A percentile compares a stretch with the other conserved stretches of the same genome.
phyloP scores from a whole-genome alignment of 1,284 basidiomycete genomes.

The Irpex sp. region DNA sequence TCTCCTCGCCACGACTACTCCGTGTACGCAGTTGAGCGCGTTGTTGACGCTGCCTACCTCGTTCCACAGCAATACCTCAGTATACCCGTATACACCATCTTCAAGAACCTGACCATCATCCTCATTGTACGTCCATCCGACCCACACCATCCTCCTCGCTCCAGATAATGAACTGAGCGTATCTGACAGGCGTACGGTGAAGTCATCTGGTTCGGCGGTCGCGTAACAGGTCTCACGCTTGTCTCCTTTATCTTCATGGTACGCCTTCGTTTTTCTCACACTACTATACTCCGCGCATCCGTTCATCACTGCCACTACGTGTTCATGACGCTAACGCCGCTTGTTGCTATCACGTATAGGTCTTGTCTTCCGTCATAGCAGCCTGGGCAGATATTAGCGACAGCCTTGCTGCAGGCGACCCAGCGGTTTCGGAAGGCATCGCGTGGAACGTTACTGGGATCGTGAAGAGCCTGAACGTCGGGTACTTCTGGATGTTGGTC shows the following conservation, averaged over 20 bases:
- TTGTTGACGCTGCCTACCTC: constrained; percentile 1
- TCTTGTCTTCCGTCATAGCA: constrained; percentile 93
- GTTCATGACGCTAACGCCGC: neutral
- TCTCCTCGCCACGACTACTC: neutral
- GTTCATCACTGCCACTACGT: neutral
- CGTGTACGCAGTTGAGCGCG: neutral
- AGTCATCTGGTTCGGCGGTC: constrained; percentile 93
- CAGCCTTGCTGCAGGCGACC: constrained; percentile 39
- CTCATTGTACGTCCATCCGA: constrained; percentile 66
- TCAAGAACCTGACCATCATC: constrained; percentile 99
- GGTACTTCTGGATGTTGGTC: constrained; percentile 94
- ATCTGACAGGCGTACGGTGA: constrained; percentile 84
- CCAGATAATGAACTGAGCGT: neutral
- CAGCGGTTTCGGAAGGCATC: constrained; percentile 32
- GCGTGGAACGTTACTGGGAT: constrained; percentile 42
- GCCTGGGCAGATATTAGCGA: constrained; percentile 85
- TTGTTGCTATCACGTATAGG: constrained; percentile 37
- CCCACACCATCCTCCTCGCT: neutral
- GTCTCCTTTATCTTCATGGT: constrained; percentile 94
- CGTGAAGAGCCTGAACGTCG: constrained; percentile 64
- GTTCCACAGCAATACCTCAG: constrained; percentile 48
- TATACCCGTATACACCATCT: constrained; percentile 95
- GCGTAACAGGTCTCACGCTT: constrained; percentile 84
- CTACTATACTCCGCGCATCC: neutral
- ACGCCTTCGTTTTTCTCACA: constrained; percentile 12